These are phyloP conservation scores for Corchorus olitorius DNA, from an alignment of 345 rosid genomes.

Conservation along the genomic window DNA sequence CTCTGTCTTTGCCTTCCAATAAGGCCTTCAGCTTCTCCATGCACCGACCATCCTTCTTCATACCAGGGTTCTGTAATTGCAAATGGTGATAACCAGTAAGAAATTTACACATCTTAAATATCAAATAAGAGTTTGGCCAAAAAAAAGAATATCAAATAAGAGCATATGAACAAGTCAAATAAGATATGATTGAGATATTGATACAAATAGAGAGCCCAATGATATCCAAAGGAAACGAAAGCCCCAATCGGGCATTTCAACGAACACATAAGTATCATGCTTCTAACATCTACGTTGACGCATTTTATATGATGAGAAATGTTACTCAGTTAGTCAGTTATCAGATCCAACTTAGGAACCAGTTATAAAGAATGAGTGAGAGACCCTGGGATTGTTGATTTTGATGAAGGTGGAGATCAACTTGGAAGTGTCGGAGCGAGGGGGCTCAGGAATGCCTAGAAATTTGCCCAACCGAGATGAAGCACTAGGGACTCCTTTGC, in stretches of 20 bases:
- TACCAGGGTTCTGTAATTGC: slow-evolving; percentile 42
- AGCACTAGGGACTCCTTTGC: slow-evolving; percentile 24
- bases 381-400: slow-evolving; percentile 51
- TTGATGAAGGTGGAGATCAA: slow-evolving; percentile 53
- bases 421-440: slow-evolving; percentile 40
- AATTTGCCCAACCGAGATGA: slow-evolving; percentile 45
- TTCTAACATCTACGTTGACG: not conserved
- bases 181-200: not conserved
- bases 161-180: no score
- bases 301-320: not conserved
- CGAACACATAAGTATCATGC: not conserved
- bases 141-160: not conserved
- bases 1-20: slow-evolving; percentile 42
- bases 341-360: no score
- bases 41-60: slow-evolving; percentile 34
- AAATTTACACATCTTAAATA: not conserved
- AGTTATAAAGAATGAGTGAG: not conserved
- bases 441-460: slow-evolving; percentile 37
- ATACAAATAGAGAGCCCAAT: not conserved
- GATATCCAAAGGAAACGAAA: no score
- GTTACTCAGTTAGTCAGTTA: no score
- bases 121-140: no score
- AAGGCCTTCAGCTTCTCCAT: slow-evolving; percentile 44
- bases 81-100: not conserved
- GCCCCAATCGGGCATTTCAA: slow-evolving; percentile 12